Evolutionary conservation across 2,329 filamentous ascomycete genomes (phyloP).

Genomic region (Sporothrix dimorphospora): DNA sequence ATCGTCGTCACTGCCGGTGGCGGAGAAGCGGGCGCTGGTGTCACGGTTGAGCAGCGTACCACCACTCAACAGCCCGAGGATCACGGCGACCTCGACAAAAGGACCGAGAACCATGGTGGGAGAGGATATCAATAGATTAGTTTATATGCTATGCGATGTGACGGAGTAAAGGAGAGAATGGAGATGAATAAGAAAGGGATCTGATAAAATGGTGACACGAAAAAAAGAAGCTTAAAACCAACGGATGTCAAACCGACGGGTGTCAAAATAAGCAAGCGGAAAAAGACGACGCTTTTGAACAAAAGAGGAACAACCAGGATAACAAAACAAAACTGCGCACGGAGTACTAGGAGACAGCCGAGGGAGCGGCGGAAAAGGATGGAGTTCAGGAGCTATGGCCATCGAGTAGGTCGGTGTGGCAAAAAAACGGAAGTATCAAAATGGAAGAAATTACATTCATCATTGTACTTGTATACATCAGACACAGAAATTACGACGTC

Average conservation of each 20-base stretch:
- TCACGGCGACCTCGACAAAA: slow-evolving; percentile 63
- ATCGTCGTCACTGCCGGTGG: slow-evolving; percentile 33
- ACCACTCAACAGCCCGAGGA: slow-evolving; percentile 61
- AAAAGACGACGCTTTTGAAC: neutral
- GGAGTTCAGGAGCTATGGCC: neutral
- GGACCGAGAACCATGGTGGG: slow-evolving; percentile 52
- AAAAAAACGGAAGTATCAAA: neutral
- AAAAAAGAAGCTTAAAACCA: too few relatives aligned
- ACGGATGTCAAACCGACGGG: too few relatives aligned
- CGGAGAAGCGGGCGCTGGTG: slow-evolving; percentile 29
- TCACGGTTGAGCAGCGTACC: slow-evolving; percentile 66
- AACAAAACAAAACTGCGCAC: neutral
- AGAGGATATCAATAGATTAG: neutral
- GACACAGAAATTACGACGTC: neutral
- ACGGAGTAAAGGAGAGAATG: neutral
- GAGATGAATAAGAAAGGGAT: neutral
- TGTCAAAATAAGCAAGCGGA: too few relatives aligned
- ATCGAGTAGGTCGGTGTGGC: neutral
- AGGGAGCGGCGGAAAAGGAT: neutral
- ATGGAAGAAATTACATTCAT: neutral
- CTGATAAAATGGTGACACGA: too few relatives aligned
- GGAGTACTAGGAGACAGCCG: neutral
- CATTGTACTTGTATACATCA: neutral
- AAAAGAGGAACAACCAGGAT: neutral
- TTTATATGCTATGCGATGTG: neutral